A percentile compares a stretch with the other conserved stretches of the same genome.
phyloP scores from a whole-genome alignment of 768 basidiomycete species.

The Gautieria morchelliformis region DNA sequence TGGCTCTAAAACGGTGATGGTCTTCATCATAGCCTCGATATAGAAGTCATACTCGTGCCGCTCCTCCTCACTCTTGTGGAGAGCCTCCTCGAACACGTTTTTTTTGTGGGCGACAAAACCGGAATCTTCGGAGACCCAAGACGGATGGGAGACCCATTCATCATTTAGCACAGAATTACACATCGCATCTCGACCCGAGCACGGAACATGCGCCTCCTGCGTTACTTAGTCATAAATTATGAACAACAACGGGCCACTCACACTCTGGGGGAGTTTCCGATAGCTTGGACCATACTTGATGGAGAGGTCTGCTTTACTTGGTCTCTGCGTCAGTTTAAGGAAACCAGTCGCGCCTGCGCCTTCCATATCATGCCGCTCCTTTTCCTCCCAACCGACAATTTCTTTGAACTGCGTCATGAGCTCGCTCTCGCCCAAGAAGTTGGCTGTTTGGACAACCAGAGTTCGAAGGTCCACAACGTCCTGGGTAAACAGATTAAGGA shows the following conservation, averaged over 20 bases:
- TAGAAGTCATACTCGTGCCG: slow-evolving; percentile 99
- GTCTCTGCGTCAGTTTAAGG: slow-evolving; percentile 19
- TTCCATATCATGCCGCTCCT: slow-evolving; percentile 21
- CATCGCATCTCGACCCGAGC: slow-evolving; percentile 95
- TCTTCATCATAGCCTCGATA: slow-evolving; percentile 88
- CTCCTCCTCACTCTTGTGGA: slow-evolving; percentile 95
- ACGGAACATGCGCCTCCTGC: slow-evolving; percentile 82
- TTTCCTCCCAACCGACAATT: slow-evolving; percentile 81
- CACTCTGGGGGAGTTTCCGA: slow-evolving; percentile 67
- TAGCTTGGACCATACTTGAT: slow-evolving; percentile 81
- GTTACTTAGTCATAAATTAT: not conserved
- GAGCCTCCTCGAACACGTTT: slow-evolving; percentile 93
- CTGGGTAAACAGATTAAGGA: slow-evolving; percentile 91
- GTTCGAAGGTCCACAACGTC: slow-evolving; percentile 84
- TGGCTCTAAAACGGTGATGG: slow-evolving; percentile 85
- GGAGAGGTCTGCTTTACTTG: slow-evolving; percentile 56
- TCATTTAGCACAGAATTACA: slow-evolving; percentile 95
- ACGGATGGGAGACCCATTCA: slow-evolving; percentile 96
- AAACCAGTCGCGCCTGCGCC: slow-evolving; percentile 21
- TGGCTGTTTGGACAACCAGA: slow-evolving; percentile 69
- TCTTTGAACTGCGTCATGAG: slow-evolving; percentile 74
- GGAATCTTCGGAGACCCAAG: slow-evolving; percentile 89
- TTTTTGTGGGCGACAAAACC: slow-evolving; percentile 87
- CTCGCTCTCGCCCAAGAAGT: slow-evolving; percentile 68
- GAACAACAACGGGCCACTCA: slow-evolving; percentile 30